Conservation (phyloP, 78 protist genomes). For the Polysphondylium violaceum region DNA sequence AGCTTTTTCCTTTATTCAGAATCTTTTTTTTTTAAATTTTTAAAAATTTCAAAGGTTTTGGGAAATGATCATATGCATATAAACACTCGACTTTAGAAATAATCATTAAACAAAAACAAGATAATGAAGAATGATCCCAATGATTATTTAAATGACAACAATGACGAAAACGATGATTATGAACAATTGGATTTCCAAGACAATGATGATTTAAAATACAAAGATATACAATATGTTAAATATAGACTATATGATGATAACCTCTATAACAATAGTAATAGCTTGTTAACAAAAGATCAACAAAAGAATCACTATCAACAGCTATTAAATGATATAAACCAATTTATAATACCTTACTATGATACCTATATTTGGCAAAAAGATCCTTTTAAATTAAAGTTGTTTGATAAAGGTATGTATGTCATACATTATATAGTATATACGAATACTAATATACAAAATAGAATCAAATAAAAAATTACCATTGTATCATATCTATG, state of each 20-base stretch:
- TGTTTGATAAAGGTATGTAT: neutral
- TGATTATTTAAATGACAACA: neutral
- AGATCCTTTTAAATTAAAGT: constrained; percentile 78
- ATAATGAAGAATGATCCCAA: neutral
- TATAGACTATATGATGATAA: constrained; percentile 7
- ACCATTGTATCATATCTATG: constrained; percentile 28
- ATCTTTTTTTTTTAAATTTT: neutral
- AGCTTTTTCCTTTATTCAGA: neutral
- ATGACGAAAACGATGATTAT: neutral
- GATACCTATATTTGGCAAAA: constrained; percentile 84
- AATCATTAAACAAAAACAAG: too few relatives aligned
- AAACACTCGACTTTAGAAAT: neutral
- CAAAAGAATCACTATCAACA: neutral
- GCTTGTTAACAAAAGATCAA: neutral
- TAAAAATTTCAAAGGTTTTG: neutral
- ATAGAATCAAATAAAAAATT: neutral
- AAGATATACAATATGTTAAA: constrained; percentile 18
- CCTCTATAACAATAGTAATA: neutral
- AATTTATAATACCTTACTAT: constrained; percentile 1
- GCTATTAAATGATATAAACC: constrained; percentile 3
- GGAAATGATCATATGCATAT: too few relatives aligned
- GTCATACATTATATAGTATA: too few relatives aligned
- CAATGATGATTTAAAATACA: neutral
- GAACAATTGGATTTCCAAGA: neutral
- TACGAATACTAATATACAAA: too few relatives aligned